Conservation (phyloP, 2,329 filamentous ascomycete genomes). For the Xylariales sp. region DNA sequence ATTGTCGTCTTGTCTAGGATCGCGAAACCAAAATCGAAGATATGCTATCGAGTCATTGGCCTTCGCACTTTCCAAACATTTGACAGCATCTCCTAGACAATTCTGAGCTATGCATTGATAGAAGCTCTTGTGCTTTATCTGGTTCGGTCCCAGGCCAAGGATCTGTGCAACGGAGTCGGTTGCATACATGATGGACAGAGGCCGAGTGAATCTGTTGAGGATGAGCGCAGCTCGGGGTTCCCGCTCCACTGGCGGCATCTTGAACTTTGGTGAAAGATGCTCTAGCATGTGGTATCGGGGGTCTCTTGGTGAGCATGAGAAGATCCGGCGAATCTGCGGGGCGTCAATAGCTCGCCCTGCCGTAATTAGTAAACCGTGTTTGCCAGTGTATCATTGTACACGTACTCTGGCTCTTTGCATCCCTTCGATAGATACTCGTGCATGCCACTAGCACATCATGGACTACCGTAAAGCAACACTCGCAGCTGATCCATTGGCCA, state of each 20-base stretch:
- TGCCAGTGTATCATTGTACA: conserved; percentile 16
- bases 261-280: conserved; percentile 78
- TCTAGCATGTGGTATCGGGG: conserved; percentile 88
- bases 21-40: conserved; percentile 77
- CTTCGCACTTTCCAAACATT: conserved; percentile 79
- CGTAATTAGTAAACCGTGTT: background rate
- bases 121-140: conserved; percentile 73
- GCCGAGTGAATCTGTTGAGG: conserved; percentile 79
- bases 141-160: conserved; percentile 64
- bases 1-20: conserved; percentile 59
- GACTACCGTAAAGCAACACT: conserved; percentile 86
- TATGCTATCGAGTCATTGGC: conserved; percentile 90
- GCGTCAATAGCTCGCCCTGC: conserved; percentile 72
- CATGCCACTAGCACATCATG: conserved; percentile 84
- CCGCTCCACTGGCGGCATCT: conserved; percentile 56
- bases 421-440: conserved; percentile 69
- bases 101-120: conserved; percentile 81
- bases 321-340: conserved; percentile 71
- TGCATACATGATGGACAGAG: conserved; percentile 80
- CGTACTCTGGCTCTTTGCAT: conserved; percentile 70
- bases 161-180: conserved; percentile 73
- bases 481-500: conserved; percentile 72
- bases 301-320: conserved; percentile 75
- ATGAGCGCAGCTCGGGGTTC: conserved; percentile 82
- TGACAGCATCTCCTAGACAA: conserved; percentile 70